Base-by-base conservation (phyloP, 1,139 yeast genomes). In the Candida albicans region DNA sequence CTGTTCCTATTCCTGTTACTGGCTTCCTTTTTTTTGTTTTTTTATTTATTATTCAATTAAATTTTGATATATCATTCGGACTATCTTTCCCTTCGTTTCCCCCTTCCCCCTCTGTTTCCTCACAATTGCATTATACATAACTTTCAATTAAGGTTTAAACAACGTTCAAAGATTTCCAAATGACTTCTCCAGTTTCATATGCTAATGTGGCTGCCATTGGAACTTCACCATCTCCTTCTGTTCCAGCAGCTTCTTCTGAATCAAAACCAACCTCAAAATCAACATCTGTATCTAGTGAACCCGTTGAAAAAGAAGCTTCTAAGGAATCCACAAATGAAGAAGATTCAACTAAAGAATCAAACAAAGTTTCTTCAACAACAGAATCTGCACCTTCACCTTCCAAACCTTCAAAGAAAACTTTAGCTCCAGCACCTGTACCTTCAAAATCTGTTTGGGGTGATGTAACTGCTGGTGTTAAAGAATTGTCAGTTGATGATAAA, bases 381-480 rank as follows among this genome's bases (percentile, higher is more conserved):
- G 58, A 60, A 30, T n/a, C 39, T 8, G 26, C 44, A 9, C 33
- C 44, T 5, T 25, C 42, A 44, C 64, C 63, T 52, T 63, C 61
- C 42, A 71, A 70, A 45, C 64, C 63, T 52, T 63, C 61, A 42
- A 71, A 70, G 55, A 71, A 68, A 41, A 62, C 67, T 15, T 71
- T 84, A 55, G 82, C 87, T 12, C 91, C 91, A 7, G 95, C 95
- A 37, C 93, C 93, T 8, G 77, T 84, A 43, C 95, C 95, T 36
- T 63, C 75, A 36, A 80, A 77, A 40, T 81, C 82, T 43, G 88
- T 84, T 8, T 85, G 95, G 95, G 87, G 86, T 35, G 52, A 53
- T 55, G 48, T 60, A 18, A 44, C 69, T 37, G 53, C 50, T 40
- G 41, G 53, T 8, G 40, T 44, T 12, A 18, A 43, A 3, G 37